A percentile compares a stretch with the other conserved stretches of the same genome.
Evolutionary conservation across 2,329 filamentous ascomycete genomes (phyloP).

Genomic region (Fragosphaeria purpurea): DNA sequence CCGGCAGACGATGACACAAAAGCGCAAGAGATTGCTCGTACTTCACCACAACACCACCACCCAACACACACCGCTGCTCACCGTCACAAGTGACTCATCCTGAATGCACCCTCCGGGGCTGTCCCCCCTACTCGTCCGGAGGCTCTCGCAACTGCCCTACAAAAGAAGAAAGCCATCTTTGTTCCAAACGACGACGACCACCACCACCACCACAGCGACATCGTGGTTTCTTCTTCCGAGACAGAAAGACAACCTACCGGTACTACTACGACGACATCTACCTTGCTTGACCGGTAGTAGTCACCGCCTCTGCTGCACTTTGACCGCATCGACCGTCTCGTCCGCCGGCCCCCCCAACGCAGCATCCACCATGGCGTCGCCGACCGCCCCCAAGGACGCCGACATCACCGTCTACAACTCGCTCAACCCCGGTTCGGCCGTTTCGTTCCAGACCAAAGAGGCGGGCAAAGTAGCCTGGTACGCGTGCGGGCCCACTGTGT

Average conservation of each 20-base stretch:
- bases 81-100: not conserved
- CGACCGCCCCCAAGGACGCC: constrained; percentile 1
- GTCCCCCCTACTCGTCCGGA: constrained; percentile 1
- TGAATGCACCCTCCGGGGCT: constrained; percentile 9
- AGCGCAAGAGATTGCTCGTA: no score
- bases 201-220: not conserved
- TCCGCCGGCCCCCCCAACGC: not conserved
- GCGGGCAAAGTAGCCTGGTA: constrained; percentile 15
- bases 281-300: not conserved
- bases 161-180: not conserved
- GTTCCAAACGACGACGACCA: not conserved
- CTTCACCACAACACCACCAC: no score
- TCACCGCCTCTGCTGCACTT: not conserved
- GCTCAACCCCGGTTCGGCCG: constrained; percentile 59
- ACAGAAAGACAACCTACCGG: not conserved
- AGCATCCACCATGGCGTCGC: constrained; percentile 2
- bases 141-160: not conserved
- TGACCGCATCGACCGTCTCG: not conserved
- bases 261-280: not conserved
- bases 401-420: constrained; percentile 68
- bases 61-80: no score
- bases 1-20: no score
- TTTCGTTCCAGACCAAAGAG: constrained; percentile 21
- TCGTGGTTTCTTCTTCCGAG: not conserved
- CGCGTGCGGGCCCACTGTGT: constrained; percentile 33